Evolutionary conservation across 2,329 filamentous ascomycete species (phyloP), one percentile per base, ranked within the genome.

Genomic region (Xylariomycetidae sp.): DNA sequence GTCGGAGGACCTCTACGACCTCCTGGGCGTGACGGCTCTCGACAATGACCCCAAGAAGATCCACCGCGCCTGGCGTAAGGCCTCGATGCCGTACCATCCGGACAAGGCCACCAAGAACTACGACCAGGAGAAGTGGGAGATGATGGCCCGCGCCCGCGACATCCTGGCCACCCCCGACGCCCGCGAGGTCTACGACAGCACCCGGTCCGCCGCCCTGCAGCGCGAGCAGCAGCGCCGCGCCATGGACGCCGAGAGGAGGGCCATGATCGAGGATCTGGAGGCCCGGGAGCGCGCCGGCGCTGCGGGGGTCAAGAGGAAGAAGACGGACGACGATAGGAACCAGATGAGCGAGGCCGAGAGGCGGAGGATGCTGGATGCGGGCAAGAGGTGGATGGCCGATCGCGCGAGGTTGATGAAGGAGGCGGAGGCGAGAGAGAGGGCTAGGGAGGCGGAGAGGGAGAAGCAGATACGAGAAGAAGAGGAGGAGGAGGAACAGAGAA

Each of bases 31-130:
- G 31, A 67, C 78, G 36, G 69, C 78, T 14, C n/a, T n/a, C n/a
- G 72, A 80, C 13, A 77, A 82, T 1, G 64, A 72, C 14, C 81
- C 83, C 36, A 65, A 77, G n/a, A 83, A 88, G 42, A 82, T 94
- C 51, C 82, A 86, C 44, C 80, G 84, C 46, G 88, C 87, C 27
- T 96, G 90, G 52, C 52, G 52, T 31, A 85, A 86, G 50, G 81
- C 82, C 18, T 88, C 88, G 4, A 70, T 95, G n/a, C 88, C 87
- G 53, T 88, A 89, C 67, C 90, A 97, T 59, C 90, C 90, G 1
- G 90, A 97, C 71, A 95, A 96, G 64, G 81, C 89, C 35, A 77
- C 81, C 43, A 78, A 76, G 33, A 66, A 72, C 23, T 87, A 83
- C 49, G 87, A 92, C 46, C 72, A 86, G 28, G 80, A 82, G 36